Percentiles rank a stretch among this genome's conserved stretches.
Evolutionary conservation across 306 rosid genomes (phyloP).

Genomic region (Dalbergia cultrata): DNA sequence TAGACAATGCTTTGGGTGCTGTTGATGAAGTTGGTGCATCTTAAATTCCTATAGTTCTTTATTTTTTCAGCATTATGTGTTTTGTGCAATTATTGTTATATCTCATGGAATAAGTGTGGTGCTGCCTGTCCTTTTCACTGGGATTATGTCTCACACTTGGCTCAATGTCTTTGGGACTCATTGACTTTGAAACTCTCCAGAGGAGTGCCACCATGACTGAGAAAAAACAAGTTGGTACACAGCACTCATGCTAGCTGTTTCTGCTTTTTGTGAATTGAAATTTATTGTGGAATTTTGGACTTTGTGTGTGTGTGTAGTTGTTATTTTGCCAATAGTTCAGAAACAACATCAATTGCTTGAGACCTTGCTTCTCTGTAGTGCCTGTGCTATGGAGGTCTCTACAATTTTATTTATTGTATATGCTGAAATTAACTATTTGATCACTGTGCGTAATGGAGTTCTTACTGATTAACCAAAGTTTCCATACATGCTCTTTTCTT

Average conservation of each 20-base stretch:
- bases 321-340: constrained; percentile 74
- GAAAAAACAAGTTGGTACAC: constrained; percentile 89
- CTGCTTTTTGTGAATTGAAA: background rate
- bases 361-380: constrained; percentile 84
- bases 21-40: too few relatives aligned
- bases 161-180: constrained; percentile 75
- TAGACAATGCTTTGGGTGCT: too few relatives aligned
- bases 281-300: constrained; percentile 7
- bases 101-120: too few relatives aligned
- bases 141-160: constrained; percentile 91
- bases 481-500: background rate
- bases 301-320: constrained; percentile 57
- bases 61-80: too few relatives aligned
- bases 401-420: too few relatives aligned
- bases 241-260: constrained; percentile 60
- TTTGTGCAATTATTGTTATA: too few relatives aligned
- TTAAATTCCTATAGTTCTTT: too few relatives aligned
- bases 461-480: background rate
- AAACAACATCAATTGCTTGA: constrained; percentile 91
- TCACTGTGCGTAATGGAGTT: too few relatives aligned
- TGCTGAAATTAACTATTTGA: too few relatives aligned
- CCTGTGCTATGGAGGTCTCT: constrained; percentile 96
- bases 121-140: constrained; percentile 80
- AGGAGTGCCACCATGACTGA: constrained; percentile 66
- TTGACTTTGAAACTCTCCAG: constrained; percentile 86